phyloP scores from a whole-genome alignment of 73 alveolate genomes.

The Tetrahymena malaccensis region DNA sequence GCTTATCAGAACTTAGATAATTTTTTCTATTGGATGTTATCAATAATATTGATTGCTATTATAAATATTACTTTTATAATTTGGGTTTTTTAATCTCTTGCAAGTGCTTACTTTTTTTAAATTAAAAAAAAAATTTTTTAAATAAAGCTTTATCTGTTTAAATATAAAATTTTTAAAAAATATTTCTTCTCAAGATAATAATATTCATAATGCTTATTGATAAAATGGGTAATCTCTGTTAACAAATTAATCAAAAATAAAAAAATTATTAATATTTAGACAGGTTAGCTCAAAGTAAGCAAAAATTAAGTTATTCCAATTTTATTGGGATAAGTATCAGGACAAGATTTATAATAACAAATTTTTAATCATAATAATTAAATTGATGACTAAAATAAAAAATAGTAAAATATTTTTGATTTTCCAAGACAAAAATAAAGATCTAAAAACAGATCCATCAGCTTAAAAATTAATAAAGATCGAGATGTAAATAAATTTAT shows the following conservation, averaged over 20 bases:
- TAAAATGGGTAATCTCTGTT: not conserved
- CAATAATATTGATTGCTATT: not conserved
- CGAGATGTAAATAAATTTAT: not conserved
- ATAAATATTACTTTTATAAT: not conserved
- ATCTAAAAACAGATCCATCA: not conserved
- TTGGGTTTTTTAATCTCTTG: not conserved
- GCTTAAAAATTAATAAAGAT: not conserved
- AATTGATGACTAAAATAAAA: not conserved
- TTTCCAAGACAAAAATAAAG: not conserved
- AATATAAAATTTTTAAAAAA: not conserved
- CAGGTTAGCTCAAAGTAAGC: not conserved
- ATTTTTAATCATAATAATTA: not conserved
- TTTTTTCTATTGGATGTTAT: not conserved
- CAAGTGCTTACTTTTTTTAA: not conserved
- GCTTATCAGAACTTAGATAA: not conserved
- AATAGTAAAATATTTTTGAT: not conserved
- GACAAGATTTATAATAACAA: not conserved
- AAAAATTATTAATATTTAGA: not conserved
- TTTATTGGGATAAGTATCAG: not conserved
- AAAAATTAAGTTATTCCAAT: not conserved
- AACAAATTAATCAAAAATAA: not conserved
- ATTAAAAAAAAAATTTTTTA: not conserved
- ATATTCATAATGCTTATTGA: not conserved
- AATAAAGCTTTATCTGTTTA: not conserved
- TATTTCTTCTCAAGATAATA: not conserved